Percentiles rank a stretch among this genome's conserved stretches.
Evolutionary conservation across 106 monocot species (phyloP).

Genomic region (Triglochin maritima): DNA sequence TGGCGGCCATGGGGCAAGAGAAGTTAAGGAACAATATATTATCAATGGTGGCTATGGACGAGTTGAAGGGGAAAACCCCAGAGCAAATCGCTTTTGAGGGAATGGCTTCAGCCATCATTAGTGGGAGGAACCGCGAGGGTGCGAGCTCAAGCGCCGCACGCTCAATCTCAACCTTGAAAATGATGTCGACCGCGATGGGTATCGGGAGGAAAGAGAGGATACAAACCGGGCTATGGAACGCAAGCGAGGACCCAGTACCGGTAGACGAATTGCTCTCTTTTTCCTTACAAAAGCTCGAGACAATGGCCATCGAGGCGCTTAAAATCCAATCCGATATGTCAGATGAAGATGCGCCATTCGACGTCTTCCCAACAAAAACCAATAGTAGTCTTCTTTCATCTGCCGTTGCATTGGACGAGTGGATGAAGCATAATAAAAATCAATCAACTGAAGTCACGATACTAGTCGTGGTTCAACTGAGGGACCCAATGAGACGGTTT

Average conservation of each 20-base stretch:
- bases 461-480: conserved; percentile 48
- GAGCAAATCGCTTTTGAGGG: conserved; percentile 94
- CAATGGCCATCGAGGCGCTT: conserved; percentile 68
- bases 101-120: conserved; percentile 66
- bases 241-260: conserved; percentile 34
- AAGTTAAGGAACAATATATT: conserved; percentile 31
- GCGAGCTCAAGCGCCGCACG: conserved; percentile 65
- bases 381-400: conserved; percentile 26
- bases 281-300: conserved; percentile 63
- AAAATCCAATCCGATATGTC: conserved; percentile 73
- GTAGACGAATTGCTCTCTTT: conserved; percentile 53
- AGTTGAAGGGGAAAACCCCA: conserved; percentile 67
- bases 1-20: conserved; percentile 44
- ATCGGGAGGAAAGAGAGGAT: conserved; percentile 57
- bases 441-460: conserved; percentile 15
- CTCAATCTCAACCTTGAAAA: conserved; percentile 41
- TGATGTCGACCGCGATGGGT: conserved; percentile 38
- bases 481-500: conserved; percentile 63
- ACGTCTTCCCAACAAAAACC: conserved; percentile 32
- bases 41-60: conserved; percentile 55
- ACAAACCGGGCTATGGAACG: conserved; percentile 70
- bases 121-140: conserved; percentile 49
- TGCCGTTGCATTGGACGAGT: conserved; percentile 26
- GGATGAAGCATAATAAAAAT: conserved; percentile 4
- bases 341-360: conserved; percentile 68